A percentile compares a stretch with the other conserved stretches of the same genome.
Conservation (phyloP, 805 yeast genomes). For the Zygosaccharomyces siamensis region DNA sequence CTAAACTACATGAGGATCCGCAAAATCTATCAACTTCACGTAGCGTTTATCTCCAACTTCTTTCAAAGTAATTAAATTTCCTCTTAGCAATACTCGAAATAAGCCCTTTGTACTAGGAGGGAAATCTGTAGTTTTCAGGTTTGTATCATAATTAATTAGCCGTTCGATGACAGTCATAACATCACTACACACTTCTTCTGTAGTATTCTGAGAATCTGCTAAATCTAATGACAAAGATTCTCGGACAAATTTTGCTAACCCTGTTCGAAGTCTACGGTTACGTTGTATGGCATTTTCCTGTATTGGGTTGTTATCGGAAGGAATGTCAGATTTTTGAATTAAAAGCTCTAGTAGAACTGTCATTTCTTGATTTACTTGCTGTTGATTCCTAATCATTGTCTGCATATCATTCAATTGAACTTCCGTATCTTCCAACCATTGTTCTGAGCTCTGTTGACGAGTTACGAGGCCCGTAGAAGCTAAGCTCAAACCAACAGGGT, state of each 20-base stretch:
- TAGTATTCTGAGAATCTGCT: conserved; percentile 6
- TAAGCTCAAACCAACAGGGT: conserved; percentile 31
- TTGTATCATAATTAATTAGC: conserved; percentile 18
- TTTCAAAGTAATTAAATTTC: conserved; percentile 11
- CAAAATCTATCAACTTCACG: conserved; percentile 23
- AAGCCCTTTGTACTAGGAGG: conserved; percentile 14
- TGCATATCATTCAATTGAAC: conserved; percentile 4
- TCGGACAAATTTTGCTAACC: conserved; percentile 14
- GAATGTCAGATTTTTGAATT: conserved; percentile 1
- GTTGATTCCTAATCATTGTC: conserved; percentile 17
- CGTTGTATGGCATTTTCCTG: conserved; percentile 6
- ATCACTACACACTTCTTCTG: conserved; percentile 7
- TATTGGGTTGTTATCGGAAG: background rate
- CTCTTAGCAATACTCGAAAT: conserved; percentile 21
- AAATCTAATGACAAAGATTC: conserved; percentile 18
- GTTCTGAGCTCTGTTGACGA: conserved; percentile 18
- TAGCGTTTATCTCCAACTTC: conserved; percentile 6
- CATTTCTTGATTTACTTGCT: conserved; percentile 19
- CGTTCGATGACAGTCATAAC: conserved; percentile 12
- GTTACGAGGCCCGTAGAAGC: conserved; percentile 15
- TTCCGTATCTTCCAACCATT: conserved; percentile 13
- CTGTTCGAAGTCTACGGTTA: conserved; percentile 11
- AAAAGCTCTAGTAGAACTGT: conserved; percentile 11
- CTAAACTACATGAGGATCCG: conserved; percentile 6
- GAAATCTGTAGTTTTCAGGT: conserved; percentile 18